These are phyloP conservation scores for Cutaneotrichosporon dermatis DNA, from an alignment of 1,284 basidiomycete genomes.

Conservation along the genomic window DNA sequence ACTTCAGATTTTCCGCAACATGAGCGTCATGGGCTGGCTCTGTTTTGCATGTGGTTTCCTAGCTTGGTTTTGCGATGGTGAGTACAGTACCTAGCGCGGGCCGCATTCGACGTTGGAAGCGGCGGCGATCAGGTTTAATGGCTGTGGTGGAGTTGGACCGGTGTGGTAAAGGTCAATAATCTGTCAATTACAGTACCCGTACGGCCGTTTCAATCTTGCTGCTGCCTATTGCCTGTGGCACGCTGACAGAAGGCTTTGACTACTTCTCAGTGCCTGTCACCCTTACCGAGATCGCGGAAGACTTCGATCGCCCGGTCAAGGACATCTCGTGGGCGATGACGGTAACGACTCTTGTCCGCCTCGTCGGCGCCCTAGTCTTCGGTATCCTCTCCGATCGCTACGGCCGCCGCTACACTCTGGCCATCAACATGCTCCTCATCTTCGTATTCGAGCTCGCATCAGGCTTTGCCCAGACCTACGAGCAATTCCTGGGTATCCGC, in stretches of 20 bases:
- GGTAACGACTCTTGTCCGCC: slow-evolving; percentile 84
- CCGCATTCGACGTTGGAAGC: no score
- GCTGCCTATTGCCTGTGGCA: no score
- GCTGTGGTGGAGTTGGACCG: no score
- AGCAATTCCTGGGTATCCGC: slow-evolving; percentile 51
- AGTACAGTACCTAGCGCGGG: no score
- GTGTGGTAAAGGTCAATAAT: no score
- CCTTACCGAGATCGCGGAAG: slow-evolving; percentile 55
- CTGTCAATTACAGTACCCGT: no score
- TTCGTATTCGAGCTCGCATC: slow-evolving; percentile 71
- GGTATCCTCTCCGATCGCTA: slow-evolving; percentile 73
- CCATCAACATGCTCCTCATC: slow-evolving; percentile 67
- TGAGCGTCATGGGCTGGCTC: slow-evolving; percentile 13
- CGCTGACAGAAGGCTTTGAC: slow-evolving; percentile 23
- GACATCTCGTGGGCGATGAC: slow-evolving; percentile 69
- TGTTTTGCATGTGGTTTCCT: slow-evolving; percentile 56
- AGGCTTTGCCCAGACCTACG: slow-evolving; percentile 52
- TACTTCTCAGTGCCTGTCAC: slow-evolving; percentile 19
- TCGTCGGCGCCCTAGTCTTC: slow-evolving; percentile 79
- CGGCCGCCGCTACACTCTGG: slow-evolving; percentile 89
- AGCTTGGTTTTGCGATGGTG: slow-evolving; percentile 54
- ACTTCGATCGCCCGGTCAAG: slow-evolving; percentile 35
- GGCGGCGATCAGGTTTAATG: no score
- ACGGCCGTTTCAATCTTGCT: no score
- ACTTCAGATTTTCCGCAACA: slow-evolving; percentile 42